Conservation (phyloP, 2,329 filamentous ascomycete species). For the Microdochium trichocladiopsis region DNA sequence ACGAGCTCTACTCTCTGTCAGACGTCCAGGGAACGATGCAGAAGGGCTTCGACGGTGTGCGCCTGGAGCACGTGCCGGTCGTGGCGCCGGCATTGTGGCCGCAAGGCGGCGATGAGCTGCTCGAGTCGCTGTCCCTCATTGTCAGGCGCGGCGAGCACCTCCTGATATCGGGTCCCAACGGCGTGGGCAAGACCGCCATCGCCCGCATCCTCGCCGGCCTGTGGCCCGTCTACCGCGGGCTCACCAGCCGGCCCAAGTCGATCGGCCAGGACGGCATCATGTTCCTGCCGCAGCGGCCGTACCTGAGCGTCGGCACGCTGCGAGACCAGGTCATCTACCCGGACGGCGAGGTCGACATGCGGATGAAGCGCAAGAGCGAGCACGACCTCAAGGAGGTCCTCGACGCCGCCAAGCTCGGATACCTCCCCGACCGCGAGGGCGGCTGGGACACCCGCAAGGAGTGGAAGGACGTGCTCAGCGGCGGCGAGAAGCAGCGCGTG, state of each 20-base stretch:
- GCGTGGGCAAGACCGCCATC: slow-evolving; percentile 87
- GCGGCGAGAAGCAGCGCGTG: slow-evolving; percentile 95
- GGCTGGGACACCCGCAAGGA: slow-evolving; percentile 96
- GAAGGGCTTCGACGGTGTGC: slow-evolving; percentile 89
- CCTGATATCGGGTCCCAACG: slow-evolving; percentile 90
- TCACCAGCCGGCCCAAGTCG: slow-evolving; percentile 79
- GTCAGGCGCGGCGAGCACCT: slow-evolving; percentile 88
- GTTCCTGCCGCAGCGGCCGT: slow-evolving; percentile 93
- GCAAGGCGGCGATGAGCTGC: slow-evolving; percentile 82
- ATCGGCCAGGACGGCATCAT: slow-evolving; percentile 89
- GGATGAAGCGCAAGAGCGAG: slow-evolving; percentile 69
- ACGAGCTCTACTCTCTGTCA: slow-evolving; percentile 80
- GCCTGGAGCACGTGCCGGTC: slow-evolving; percentile 86
- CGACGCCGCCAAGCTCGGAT: slow-evolving; percentile 78
- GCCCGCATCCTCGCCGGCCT: slow-evolving; percentile 81
- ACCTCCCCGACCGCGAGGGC: slow-evolving; percentile 85
- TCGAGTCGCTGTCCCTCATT: slow-evolving; percentile 83
- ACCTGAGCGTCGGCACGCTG: slow-evolving; percentile 84
- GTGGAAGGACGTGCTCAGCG: slow-evolving; percentile 97
- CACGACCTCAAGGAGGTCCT: slow-evolving; percentile 70
- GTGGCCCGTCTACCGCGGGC: slow-evolving; percentile 89
- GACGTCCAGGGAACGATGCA: slow-evolving; percentile 93
- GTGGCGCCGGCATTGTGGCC: slow-evolving; percentile 87
- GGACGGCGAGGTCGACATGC: slow-evolving; percentile 92
- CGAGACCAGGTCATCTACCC: slow-evolving; percentile 98